These are phyloP conservation scores for Canna indica DNA, from an alignment of 176 grass and related monocot species.

Conservation along the genomic window DNA sequence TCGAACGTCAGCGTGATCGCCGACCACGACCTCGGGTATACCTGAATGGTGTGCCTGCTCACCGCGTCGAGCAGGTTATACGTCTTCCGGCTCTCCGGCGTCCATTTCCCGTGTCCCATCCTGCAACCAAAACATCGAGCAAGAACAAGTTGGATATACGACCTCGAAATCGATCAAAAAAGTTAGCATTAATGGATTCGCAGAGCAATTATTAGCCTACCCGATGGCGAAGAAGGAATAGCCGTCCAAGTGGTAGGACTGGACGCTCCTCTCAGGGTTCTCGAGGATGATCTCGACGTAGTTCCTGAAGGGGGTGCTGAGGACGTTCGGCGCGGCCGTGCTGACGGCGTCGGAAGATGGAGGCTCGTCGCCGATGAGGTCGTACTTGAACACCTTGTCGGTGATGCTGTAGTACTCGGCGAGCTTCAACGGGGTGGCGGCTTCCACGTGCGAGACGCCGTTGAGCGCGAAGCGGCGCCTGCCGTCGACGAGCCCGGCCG, in stretches of 20 bases:
- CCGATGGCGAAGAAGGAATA: constrained; percentile 6
- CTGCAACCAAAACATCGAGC: background rate
- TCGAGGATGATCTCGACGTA: constrained; percentile 5
- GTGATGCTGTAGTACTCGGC: constrained; percentile 75
- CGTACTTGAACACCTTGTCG: constrained; percentile 64
- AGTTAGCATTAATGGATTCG: too few species aligned
- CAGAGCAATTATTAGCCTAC: background rate
- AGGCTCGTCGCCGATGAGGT: constrained; percentile 59
- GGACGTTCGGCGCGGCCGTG: background rate
- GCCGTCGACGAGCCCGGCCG: constrained; percentile 33
- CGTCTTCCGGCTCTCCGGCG: background rate
- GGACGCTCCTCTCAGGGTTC: background rate
- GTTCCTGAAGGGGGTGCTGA: background rate
- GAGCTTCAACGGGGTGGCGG: constrained; percentile 75
- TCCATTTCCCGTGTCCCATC: background rate
- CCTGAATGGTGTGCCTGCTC: constrained; percentile 4
- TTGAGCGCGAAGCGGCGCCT: constrained; percentile 64
- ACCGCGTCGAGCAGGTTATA: background rate
- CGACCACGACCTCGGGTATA: constrained; percentile 1
- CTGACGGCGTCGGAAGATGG: background rate
- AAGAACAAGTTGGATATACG: too few species aligned
- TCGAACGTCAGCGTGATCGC: constrained; percentile 2
- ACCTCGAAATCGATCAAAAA: too few species aligned
- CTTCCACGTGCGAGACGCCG: constrained; percentile 63
- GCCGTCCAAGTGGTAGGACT: background rate